phyloP scores from a whole-genome alignment of 768 basidiomycete genomes.

The Gloeopeniophorella convolvens region DNA sequence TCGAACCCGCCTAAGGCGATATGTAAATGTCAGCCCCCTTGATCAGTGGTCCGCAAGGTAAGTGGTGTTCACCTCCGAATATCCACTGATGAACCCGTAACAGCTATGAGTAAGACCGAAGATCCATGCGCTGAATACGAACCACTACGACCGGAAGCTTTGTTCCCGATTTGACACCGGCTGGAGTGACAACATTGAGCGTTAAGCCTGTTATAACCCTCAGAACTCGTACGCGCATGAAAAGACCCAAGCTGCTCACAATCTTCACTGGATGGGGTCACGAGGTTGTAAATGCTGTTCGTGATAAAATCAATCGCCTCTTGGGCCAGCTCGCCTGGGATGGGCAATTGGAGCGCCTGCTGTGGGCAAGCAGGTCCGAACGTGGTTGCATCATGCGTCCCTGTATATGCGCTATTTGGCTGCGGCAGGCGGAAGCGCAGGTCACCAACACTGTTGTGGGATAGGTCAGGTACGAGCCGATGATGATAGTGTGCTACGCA shows the following conservation, averaged over 20 bases:
- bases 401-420: slow-evolving; percentile 9
- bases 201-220: slow-evolving; percentile 24
- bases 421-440: slow-evolving; percentile 34
- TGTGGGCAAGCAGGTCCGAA: slow-evolving; percentile 25
- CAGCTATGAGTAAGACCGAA: not conserved
- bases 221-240: not conserved
- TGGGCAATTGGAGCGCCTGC: slow-evolving; percentile 4
- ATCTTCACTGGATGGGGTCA: slow-evolving; percentile 11
- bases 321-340: not conserved
- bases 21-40: not conserved
- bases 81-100: slow-evolving; percentile 19
- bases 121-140: not conserved
- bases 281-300: not conserved
- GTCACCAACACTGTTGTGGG: slow-evolving; percentile 25
- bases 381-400: slow-evolving; percentile 11
- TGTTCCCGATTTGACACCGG: not conserved
- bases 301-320: slow-evolving; percentile 1
- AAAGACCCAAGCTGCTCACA: slow-evolving; percentile 9
- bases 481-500: slow-evolving; percentile 19
- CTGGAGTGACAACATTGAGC: slow-evolving; percentile 21
- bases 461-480: not conserved
- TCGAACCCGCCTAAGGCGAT: slow-evolving; percentile 2
- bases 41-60: not conserved
- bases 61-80: slow-evolving; percentile 14
- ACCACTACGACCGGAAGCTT: slow-evolving; percentile 24